Percentiles rank a stretch among this genome's conserved stretches.
Evolutionary conservation across 1,284 basidiomycete species (phyloP).

Genomic region (Naganishia albida): DNA sequence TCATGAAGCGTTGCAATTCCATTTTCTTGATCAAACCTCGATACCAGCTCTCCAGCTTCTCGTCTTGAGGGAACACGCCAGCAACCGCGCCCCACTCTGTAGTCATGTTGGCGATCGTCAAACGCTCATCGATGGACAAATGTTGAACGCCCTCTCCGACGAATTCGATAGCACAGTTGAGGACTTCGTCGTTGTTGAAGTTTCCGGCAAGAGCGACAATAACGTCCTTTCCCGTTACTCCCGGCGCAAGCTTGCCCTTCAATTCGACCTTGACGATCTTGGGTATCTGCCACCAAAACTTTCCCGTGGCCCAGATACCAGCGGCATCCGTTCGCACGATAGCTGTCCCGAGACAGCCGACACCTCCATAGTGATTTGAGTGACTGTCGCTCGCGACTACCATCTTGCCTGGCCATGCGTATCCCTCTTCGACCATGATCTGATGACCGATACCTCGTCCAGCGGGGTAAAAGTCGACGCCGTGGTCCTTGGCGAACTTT

Average conservation of each 20-base stretch:
- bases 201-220: constrained; percentile 96
- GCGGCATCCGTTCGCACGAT: constrained; percentile 75
- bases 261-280: constrained; percentile 95
- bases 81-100: constrained; percentile 98
- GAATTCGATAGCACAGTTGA: constrained; percentile 99
- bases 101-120: constrained; percentile 98
- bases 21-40: constrained; percentile 72
- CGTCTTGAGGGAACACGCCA: constrained; percentile 92
- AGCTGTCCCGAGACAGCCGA: constrained; percentile 94
- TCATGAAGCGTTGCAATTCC: constrained; percentile 72
- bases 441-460: constrained; percentile 98
- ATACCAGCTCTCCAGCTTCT: constrained; percentile 83
- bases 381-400: constrained; percentile 96
- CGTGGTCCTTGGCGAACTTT: constrained; percentile 80
- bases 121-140: constrained; percentile 83
- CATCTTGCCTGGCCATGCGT: constrained; percentile 89
- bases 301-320: constrained; percentile 97
- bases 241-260: constrained; percentile 74
- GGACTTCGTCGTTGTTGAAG: constrained; percentile 95
- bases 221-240: constrained; percentile 97
- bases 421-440: constrained; percentile 91
- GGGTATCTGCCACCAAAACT: constrained; percentile 99
- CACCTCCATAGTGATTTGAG: constrained; percentile 94
- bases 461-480: constrained; percentile 94
- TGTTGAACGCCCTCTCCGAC: constrained; percentile 84